These are phyloP conservation scores for Pichia sp. DNA, from an alignment of 1,139 yeast species.

Conservation along the genomic window DNA sequence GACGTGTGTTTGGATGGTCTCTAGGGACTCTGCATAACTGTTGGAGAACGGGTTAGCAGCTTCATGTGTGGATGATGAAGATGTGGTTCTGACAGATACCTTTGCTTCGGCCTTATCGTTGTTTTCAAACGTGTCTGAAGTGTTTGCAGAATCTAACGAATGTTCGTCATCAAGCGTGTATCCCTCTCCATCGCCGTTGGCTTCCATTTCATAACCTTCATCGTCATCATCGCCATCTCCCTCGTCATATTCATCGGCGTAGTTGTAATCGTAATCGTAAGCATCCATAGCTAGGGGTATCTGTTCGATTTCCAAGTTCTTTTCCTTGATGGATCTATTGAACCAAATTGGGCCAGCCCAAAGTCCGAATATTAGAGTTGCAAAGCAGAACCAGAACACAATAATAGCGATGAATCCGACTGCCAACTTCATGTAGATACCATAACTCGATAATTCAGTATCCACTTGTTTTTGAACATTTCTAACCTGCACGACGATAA, in stretches of 20 bases:
- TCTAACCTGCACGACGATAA: slow-evolving; percentile 30
- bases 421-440: slow-evolving; percentile 44
- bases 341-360: slow-evolving; percentile 49
- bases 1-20: neutral
- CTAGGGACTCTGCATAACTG: neutral
- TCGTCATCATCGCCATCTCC: neutral
- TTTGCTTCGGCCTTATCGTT: neutral
- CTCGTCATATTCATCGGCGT: slow-evolving; percentile 1
- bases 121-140: neutral
- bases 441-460: slow-evolving; percentile 42
- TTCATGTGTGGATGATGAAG: neutral
- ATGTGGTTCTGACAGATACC: neutral
- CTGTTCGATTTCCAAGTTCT: neutral
- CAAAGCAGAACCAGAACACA: slow-evolving; percentile 36
- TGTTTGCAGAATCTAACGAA: neutral
- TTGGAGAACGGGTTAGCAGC: neutral
- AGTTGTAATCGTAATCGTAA: slow-evolving; percentile 9
- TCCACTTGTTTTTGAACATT: slow-evolving; percentile 34
- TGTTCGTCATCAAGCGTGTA: neutral
- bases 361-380: slow-evolving; percentile 19
- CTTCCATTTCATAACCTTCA: neutral
- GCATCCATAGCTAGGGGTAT: slow-evolving; percentile 9
- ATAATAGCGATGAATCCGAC: slow-evolving; percentile 14
- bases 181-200: neutral
- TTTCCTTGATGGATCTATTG: slow-evolving; percentile 20